phyloP scores from a whole-genome alignment of 306 rosid species.

The Pyrus pyrifolia region DNA sequence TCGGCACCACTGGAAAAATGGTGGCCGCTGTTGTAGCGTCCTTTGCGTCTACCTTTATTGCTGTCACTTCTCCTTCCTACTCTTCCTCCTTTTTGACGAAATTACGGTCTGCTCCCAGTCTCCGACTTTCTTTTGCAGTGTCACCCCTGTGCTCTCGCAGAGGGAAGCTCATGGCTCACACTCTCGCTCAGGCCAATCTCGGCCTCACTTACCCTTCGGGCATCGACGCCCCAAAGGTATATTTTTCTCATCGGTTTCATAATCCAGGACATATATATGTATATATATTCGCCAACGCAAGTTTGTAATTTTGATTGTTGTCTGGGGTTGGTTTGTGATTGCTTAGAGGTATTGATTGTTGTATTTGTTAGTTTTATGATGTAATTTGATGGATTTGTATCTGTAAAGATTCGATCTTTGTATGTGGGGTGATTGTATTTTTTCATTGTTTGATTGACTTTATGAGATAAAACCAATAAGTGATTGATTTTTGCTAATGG shows the following conservation, averaged over 20 bases:
- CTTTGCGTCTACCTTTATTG: slow-evolving; percentile 24
- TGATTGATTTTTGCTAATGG: not conserved
- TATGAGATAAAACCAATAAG: not conserved
- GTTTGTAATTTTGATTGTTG: not conserved
- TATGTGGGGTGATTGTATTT: not conserved
- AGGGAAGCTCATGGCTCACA: slow-evolving; percentile 64
- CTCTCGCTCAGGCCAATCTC: slow-evolving; percentile 65
- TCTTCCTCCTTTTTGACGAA: slow-evolving; percentile 32
- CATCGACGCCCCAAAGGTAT: slow-evolving; percentile 57
- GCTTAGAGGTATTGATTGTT: not conserved
- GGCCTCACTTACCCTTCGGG: slow-evolving; percentile 77
- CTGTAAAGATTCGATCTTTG: not conserved
- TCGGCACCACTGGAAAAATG: slow-evolving; percentile 31
- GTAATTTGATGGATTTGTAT: not conserved
- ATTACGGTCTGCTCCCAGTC: slow-evolving; percentile 19
- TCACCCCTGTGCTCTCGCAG: slow-evolving; percentile 30
- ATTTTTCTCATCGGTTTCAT: not conserved
- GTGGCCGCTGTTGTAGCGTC: slow-evolving; percentile 51
- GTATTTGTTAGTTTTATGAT: not conserved
- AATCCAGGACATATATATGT: not conserved
- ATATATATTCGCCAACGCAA: not conserved
- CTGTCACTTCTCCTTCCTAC: slow-evolving; percentile 26
- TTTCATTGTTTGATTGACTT: not conserved
- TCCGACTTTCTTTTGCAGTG: slow-evolving; percentile 31
- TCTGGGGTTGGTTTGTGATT: not conserved